These are phyloP conservation scores for Daedaleopsis sinensis DNA, from an alignment of 768 basidiomycete species.

Conservation along the genomic window DNA sequence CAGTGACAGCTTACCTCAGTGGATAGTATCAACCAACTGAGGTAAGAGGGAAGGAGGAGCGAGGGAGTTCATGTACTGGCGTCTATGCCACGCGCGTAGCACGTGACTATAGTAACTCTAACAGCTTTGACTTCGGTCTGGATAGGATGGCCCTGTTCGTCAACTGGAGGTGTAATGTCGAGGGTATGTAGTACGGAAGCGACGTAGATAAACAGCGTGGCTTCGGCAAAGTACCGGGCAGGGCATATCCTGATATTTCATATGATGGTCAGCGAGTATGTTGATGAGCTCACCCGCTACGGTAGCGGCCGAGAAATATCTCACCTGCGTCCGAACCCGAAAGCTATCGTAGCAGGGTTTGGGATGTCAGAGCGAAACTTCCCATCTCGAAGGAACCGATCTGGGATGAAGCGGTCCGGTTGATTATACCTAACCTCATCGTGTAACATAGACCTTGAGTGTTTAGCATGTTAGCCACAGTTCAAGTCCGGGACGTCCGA, in stretches of 20 bases:
- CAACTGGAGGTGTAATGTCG: constrained; percentile 4
- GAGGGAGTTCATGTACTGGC: background rate
- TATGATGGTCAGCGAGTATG: background rate
- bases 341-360: constrained; percentile 13
- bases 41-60: background rate
- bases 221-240: constrained; percentile 7
- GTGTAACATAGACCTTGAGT: constrained; percentile 11
- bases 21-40: background rate
- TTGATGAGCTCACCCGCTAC: background rate
- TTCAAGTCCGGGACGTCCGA: too few relatives aligned
- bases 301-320: constrained; percentile 26
- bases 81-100: background rate
- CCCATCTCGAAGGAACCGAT: constrained; percentile 17
- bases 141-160: constrained; percentile 4
- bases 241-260: constrained; percentile 5
- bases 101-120: background rate
- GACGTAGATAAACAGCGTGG: constrained; percentile 13
- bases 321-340: constrained; percentile 19
- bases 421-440: constrained; percentile 12
- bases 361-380: constrained; percentile 7
- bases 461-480: background rate
- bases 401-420: constrained; percentile 17
- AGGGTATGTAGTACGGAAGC: constrained; percentile 10
- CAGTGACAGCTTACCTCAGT: background rate
- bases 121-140: constrained; percentile 2